Evolutionary conservation across 768 basidiomycete species (phyloP).

Genomic region (Macrolepiota fuliginosa): DNA sequence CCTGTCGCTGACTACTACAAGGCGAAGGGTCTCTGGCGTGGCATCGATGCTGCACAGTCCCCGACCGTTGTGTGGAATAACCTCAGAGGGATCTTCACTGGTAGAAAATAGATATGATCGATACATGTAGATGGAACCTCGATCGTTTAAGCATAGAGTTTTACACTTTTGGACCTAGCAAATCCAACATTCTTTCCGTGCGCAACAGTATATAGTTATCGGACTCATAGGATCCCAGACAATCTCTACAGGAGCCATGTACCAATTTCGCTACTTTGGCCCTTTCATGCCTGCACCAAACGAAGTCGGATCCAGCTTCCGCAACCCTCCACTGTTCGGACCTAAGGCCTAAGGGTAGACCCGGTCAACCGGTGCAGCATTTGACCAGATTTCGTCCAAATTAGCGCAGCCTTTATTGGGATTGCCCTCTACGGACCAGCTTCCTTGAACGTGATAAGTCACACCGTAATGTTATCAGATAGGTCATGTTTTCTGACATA

Average conservation of each 20-base stretch:
- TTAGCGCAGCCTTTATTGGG: too few relatives aligned
- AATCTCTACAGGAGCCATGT: neutral
- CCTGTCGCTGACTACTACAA: slow-evolving; percentile 98
- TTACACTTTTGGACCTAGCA: neutral
- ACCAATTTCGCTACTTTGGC: neutral
- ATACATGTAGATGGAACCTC: slow-evolving; percentile 9
- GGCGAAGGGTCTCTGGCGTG: slow-evolving; percentile 83
- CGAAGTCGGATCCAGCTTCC: neutral
- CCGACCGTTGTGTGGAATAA: slow-evolving; percentile 92
- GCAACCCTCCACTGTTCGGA: too few relatives aligned
- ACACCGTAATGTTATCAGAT: too few relatives aligned
- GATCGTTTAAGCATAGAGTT: slow-evolving; percentile 13
- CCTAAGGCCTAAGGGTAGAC: neutral
- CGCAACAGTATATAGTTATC: neutral
- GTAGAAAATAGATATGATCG: slow-evolving; percentile 36
- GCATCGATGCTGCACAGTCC: slow-evolving; percentile 91
- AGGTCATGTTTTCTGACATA: too few relatives aligned
- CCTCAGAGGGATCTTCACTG: slow-evolving; percentile 62
- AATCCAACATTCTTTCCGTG: neutral
- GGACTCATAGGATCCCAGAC: neutral
- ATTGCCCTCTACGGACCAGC: too few relatives aligned
- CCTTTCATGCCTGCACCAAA: neutral
- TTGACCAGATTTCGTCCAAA: too few relatives aligned
- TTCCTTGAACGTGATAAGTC: too few relatives aligned
- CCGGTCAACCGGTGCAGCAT: too few relatives aligned